Base-by-base conservation (phyloP, 257 asterid species). In the Ilex asprella region DNA sequence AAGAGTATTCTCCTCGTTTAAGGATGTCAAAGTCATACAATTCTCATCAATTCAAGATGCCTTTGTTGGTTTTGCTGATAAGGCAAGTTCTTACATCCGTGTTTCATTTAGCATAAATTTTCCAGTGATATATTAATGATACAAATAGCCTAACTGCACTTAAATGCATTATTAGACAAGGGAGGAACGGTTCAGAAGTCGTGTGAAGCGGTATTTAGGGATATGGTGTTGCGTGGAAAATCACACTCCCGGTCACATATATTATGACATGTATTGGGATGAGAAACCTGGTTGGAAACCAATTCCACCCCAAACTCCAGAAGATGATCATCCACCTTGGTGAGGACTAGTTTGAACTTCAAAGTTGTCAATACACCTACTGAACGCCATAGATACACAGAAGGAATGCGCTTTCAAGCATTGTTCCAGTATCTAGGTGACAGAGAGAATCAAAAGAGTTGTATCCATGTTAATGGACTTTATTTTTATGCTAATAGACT, bases 241-340 rank as follows among this genome's bases (percentile, higher is more conserved):
- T 76, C 80, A 73, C 58, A 76, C 78, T 30, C 94, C 89, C 2
- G 99, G 99, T 31, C 96, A 89, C 73, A 86, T 93, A 75, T 89
- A 82, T 60, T 93, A 93, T 63, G 95, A 93, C 72, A 84, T 85
- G 67, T 93, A 84, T 63, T 93, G 99, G 99, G 99, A 93, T 62
- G 97, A 93, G 76, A 93, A 90, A 63, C 95, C 96, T 2, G 73
- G 46, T 6, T 93, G 99, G 99, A 89, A 93, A 73, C 89, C 99
- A 0, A 64, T 64, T 49, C 89, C 97, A 11, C 99, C 99, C 39
- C 88, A 81, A 75, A 79, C 84, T 65, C 84, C 82, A 21, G 72
- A 69, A 65, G 96, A 93, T 57, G 99, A 93, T 77, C 97, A 93
- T 67, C 96, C 92, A 12, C 97, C 94, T 14, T 70, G 78, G 32